Base-by-base conservation (phyloP, 805 yeast species). In the Ogataea wickerhamii region DNA sequence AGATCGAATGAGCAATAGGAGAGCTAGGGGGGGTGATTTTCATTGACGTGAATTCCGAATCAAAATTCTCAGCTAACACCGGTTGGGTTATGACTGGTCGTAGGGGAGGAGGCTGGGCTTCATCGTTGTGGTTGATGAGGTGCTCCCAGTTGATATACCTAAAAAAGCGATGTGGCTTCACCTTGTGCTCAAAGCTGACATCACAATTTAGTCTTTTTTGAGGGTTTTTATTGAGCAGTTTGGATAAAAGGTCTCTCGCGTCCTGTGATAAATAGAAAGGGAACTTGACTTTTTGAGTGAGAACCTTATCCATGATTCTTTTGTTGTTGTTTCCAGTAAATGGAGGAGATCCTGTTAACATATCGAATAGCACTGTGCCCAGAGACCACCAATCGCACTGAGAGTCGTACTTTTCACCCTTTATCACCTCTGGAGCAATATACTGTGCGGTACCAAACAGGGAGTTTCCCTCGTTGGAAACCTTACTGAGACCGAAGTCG, bases 361-460 rank as follows among this genome's bases (percentile, higher is more conserved):
- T 72, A 57, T 88, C 95, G 52, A 66, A 84, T 34, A 81, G 65
- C 5, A 87, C 81, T 32, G 95, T 83, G 0, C 96, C 96, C 23
- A 88, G 63, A 0, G 95, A 86, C 87, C 95, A 87, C 85, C 95
- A 87, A 58, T 87, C 96, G 34, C 88, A 93, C 22, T 78, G 71
- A 37, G 76, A 81, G 50, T 82, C 87, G 58, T 87, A 88, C 13
- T 78, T 76, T 49, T 80, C 74, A 17, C 95, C 95, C 41, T 73
- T 76, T 19, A 87, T 66, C 22, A 88, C 82, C 57, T 87, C 96
- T 2, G 96, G 96, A 0, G 96, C 96, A 80, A 87, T 83, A 51
- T 83, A 83, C 54, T 83, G 87, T 0, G 88, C 86, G 0, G 93
- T 83, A 1, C 93, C 93, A 36, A 80, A 75, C 47, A 83, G 61